A percentile compares a stretch with the other conserved stretches of the same genome.
These are phyloP conservation scores for Fusarium sp. DNA, from an alignment of 2,329 filamentous ascomycete species.

Conservation along the genomic window DNA sequence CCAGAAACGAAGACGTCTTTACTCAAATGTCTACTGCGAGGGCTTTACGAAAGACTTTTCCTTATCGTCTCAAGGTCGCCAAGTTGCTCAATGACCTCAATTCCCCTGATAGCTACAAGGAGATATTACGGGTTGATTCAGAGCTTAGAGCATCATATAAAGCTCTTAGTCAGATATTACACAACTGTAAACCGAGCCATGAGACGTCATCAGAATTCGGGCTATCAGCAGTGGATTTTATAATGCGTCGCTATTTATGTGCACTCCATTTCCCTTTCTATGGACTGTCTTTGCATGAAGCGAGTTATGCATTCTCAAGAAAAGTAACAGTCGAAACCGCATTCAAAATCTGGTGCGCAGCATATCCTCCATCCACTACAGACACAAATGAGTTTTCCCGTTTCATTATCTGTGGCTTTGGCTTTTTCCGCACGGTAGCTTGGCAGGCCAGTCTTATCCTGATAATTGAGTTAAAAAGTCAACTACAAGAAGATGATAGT, in stretches of 20 bases:
- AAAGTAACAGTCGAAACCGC: slow-evolving; percentile 64
- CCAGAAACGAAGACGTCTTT: slow-evolving; percentile 54
- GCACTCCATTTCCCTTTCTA: slow-evolving; percentile 70
- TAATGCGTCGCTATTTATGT: slow-evolving; percentile 69
- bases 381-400: slow-evolving; percentile 55
- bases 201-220: slow-evolving; percentile 55
- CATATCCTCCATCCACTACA: slow-evolving; percentile 49
- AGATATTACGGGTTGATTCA: slow-evolving; percentile 60
- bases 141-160: slow-evolving; percentile 62
- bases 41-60: slow-evolving; percentile 60
- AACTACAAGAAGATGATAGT: slow-evolving; percentile 59
- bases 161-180: slow-evolving; percentile 54
- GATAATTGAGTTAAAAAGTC: slow-evolving; percentile 58
- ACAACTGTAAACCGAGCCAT: slow-evolving; percentile 35
- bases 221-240: slow-evolving; percentile 63
- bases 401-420: slow-evolving; percentile 56
- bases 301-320: slow-evolving; percentile 66
- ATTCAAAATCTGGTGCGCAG: slow-evolving; percentile 62
- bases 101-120: slow-evolving; percentile 58
- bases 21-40: slow-evolving; percentile 60
- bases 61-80: slow-evolving; percentile 59
- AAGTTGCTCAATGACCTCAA: slow-evolving; percentile 61
- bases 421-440: slow-evolving; percentile 57
- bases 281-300: slow-evolving; percentile 56
- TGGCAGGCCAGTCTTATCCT: slow-evolving; percentile 57